Conservation (phyloP, 495 filamentous ascomycete species). For the Podospora tetraspora region DNA sequence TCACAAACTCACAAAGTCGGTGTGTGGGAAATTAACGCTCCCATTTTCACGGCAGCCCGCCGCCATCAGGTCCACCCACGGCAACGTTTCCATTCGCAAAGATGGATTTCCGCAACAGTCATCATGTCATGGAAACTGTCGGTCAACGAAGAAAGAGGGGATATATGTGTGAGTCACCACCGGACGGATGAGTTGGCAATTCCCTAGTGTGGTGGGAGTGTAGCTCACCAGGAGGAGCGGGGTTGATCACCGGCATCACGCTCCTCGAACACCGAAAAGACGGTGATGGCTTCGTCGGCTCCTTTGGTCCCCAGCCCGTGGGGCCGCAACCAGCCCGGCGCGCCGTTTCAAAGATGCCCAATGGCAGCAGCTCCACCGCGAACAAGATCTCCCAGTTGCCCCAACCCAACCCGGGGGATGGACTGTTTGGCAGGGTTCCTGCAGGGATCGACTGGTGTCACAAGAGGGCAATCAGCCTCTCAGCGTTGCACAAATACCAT, state of each 20-base stretch:
- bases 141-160: background rate
- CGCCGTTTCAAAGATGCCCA: background rate
- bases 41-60: slow-evolving; percentile 10
- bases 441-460: slow-evolving; percentile 5
- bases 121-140: slow-evolving; percentile 6
- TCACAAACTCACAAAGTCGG: slow-evolving; percentile 9
- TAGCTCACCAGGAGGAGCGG: background rate
- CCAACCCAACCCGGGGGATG: background rate
- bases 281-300: background rate
- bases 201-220: background rate
- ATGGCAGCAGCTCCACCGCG: background rate
- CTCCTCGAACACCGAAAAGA: background rate
- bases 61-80: slow-evolving; percentile 8
- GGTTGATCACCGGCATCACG: background rate
- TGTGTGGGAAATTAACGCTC: slow-evolving; percentile 18
- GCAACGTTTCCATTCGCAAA: slow-evolving; percentile 4
- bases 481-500: background rate
- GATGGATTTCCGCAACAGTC: background rate
- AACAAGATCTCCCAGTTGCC: background rate
- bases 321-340: background rate
- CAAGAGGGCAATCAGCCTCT: background rate
- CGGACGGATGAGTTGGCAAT: slow-evolving; percentile 5
- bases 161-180: slow-evolving; percentile 6
- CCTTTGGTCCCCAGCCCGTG: background rate
- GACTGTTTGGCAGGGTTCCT: slow-evolving; percentile 2